These are phyloP conservation scores for Smittium culicis DNA, from an alignment of 371 early-diverging fungal species.

Conservation along the genomic window DNA sequence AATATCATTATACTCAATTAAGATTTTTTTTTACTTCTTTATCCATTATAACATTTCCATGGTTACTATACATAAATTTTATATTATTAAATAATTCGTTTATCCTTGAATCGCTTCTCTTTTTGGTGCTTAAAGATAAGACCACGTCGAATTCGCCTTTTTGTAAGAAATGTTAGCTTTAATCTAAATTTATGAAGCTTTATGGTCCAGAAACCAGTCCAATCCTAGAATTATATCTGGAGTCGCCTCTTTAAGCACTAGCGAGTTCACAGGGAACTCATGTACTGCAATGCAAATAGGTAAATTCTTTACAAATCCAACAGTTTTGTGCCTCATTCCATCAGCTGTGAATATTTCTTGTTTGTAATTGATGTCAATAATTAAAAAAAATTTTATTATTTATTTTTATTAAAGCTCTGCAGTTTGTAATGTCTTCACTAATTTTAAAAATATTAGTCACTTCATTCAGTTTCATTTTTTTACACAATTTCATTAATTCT, in stretches of 20 bases:
- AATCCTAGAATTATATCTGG: background rate
- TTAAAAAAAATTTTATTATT: too few relatives aligned
- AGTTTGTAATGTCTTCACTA: too few relatives aligned
- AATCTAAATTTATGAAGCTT: background rate
- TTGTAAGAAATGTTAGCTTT: background rate
- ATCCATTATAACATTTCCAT: background rate
- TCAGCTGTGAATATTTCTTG: background rate
- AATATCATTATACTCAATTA: background rate
- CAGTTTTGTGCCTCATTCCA: background rate
- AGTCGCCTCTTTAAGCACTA: background rate
- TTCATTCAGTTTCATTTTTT: too few relatives aligned
- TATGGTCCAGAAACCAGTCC: background rate
- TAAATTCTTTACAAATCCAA: background rate
- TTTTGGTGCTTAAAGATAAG: background rate
- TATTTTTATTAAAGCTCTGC: too few relatives aligned
- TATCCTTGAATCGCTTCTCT: background rate
- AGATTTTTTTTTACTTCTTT: background rate
- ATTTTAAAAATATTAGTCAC: too few relatives aligned
- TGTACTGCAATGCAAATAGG: background rate
- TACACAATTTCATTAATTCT: too few relatives aligned
- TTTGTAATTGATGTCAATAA: too few relatives aligned
- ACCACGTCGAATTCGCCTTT: background rate
- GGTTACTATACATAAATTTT: background rate
- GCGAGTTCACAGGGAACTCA: background rate
- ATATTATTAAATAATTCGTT: background rate